Conservation (phyloP, 306 rosid genomes). For the Vigna angularis region DNA sequence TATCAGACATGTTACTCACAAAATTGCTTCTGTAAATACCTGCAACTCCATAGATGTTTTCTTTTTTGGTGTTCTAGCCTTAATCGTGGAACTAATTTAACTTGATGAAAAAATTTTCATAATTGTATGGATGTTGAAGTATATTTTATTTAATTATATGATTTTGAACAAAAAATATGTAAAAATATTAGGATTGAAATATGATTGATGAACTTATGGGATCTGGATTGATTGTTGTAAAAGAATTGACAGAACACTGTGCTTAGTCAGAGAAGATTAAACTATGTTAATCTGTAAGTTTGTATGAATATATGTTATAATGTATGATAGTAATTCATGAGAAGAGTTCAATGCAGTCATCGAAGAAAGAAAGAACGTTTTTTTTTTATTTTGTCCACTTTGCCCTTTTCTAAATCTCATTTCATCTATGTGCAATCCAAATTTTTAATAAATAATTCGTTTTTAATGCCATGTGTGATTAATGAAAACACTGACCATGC, state of each 20-base stretch:
- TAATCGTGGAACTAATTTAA: not conserved
- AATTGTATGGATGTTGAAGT: not conserved
- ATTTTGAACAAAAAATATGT: no score
- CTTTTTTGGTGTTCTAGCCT: not conserved
- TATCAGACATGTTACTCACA: not conserved
- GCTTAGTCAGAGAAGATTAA: not conserved
- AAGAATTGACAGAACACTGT: not conserved
- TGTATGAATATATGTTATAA: not conserved
- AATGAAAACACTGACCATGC: no score
- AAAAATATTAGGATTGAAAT: not conserved
- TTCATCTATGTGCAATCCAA: no score
- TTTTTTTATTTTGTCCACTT: no score
- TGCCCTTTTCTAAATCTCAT: no score
- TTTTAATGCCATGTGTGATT: no score
- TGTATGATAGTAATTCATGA: not conserved
- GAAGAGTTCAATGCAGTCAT: not conserved
- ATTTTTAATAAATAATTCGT: no score
- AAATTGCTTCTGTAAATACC: constrained; percentile 33
- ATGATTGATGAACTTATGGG: not conserved
- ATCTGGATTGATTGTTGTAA: not conserved
- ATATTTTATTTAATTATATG: not conserved
- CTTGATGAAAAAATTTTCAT: no score
- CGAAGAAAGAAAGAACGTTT: no score
- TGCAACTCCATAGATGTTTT: not conserved
- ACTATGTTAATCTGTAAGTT: not conserved